Evolutionary conservation across 805 yeast species (phyloP).

Genomic region (Yamadazyma kitorensis): DNA sequence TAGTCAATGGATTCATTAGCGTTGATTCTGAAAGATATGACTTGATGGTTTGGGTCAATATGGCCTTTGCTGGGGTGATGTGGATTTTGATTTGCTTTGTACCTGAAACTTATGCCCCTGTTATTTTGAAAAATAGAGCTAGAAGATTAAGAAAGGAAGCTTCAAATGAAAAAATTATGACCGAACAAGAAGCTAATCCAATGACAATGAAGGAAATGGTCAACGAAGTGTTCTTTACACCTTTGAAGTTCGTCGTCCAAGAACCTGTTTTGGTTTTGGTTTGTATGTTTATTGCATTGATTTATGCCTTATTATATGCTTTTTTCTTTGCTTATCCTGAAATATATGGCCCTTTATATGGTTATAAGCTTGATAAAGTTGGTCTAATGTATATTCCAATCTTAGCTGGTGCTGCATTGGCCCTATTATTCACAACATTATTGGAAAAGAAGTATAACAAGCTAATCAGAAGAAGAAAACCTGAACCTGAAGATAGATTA

Average conservation of each 20-base stretch:
- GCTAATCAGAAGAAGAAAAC: conserved; percentile 51
- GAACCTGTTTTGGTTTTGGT: conserved; percentile 85
- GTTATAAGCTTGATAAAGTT: conserved; percentile 69
- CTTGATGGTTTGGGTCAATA: conserved; percentile 82
- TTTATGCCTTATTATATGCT: conserved; percentile 87
- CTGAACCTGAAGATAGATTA: conserved; percentile 78
- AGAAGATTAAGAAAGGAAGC: conserved; percentile 67
- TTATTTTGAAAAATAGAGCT: conserved; percentile 67
- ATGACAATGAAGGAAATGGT: conserved; percentile 66
- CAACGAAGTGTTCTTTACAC: conserved; percentile 72
- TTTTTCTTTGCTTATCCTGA: conserved; percentile 96
- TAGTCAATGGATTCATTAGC: conserved; percentile 82
- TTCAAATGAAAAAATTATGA: conserved; percentile 80
- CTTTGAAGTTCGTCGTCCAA: conserved; percentile 69
- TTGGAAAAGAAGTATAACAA: conserved; percentile 61
- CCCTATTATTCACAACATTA: conserved; percentile 70
- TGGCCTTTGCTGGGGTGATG: conserved; percentile 87
- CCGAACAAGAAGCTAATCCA: conserved; percentile 87
- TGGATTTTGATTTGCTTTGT: conserved; percentile 62
- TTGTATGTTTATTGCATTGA: conserved; percentile 83
- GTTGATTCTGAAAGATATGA: conserved; percentile 68
- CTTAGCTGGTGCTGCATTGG: conserved; percentile 78
- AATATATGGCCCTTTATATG: conserved; percentile 74
- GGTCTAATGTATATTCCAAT: conserved; percentile 92
- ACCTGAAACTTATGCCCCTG: conserved; percentile 94